These are phyloP conservation scores for Pezicula radicicola DNA, from an alignment of 2,329 filamentous ascomycete species.

Conservation along the genomic window DNA sequence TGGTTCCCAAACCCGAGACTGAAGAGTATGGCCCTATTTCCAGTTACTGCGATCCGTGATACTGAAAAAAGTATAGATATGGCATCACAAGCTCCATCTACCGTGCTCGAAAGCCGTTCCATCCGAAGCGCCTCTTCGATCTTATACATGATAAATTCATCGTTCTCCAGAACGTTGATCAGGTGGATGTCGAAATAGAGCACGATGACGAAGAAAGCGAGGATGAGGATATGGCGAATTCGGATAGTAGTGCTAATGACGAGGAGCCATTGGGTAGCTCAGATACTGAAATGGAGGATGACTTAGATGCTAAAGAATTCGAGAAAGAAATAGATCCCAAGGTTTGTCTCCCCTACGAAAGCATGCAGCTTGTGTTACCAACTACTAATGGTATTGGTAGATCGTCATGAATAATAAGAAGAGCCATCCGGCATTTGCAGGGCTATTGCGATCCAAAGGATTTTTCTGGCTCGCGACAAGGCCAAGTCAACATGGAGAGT, in stretches of 20 bases:
- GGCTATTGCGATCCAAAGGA: constrained; percentile 39
- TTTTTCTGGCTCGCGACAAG: constrained; percentile 42
- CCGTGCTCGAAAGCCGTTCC: constrained; percentile 50
- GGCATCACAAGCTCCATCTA: constrained; percentile 72
- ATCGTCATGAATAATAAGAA: constrained; percentile 36
- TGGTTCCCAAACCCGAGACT: constrained; percentile 68
- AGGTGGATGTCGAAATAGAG: constrained; percentile 25
- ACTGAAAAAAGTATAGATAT: constrained; percentile 39
- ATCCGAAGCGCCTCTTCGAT: constrained; percentile 35
- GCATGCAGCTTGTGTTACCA: not conserved
- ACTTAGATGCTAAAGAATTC: constrained; percentile 1
- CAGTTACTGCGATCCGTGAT: not conserved
- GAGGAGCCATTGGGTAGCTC: constrained; percentile 10
- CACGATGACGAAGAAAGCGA: constrained; percentile 25
- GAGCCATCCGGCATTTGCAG: constrained; percentile 31
- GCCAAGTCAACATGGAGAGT: constrained; percentile 38
- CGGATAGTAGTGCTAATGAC: constrained; percentile 20
- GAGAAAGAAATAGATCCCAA: constrained; percentile 4
- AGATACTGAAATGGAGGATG: constrained; percentile 8
- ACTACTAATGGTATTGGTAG: not conserved
- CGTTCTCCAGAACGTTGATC: constrained; percentile 29
- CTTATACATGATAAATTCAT: constrained; percentile 43
- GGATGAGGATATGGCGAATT: constrained; percentile 25
- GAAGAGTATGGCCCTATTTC: constrained; percentile 47
- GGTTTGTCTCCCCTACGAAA: constrained; percentile 19